Evolutionary conservation across 805 yeast genomes (phyloP), one percentile per base, ranked within the genome.

Genomic region (Myxozyma kluyveri): DNA sequence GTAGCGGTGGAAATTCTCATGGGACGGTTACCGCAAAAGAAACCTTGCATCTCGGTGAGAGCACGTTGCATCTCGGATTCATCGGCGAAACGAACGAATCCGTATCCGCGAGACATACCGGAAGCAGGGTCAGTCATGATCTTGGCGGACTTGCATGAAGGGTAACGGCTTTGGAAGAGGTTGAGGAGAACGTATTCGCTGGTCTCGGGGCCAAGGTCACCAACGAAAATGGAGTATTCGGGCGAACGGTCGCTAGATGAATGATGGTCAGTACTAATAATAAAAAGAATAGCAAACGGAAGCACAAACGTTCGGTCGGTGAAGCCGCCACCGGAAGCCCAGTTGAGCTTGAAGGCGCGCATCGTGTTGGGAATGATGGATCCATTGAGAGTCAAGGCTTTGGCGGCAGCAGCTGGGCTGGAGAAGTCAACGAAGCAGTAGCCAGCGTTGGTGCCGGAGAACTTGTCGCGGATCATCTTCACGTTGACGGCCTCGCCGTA

Each of bases 401-500:
- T 75, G 1, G 81, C 72, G 0, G 93, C 91, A 31, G 78, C 77
- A 18, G 77, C 77, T 47, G 75, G 72, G 46, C 74, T 73, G 24
- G 82, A 74, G 66, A 89, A 89, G 45, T 85, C 86, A 32, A 89
- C 79, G 68, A 89, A 89, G 66, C 96, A 86, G 68, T 88, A 90
- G 21, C 88, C 89, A 14, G 84, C 80, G 61, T 80, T 81, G 40
- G 72, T 67, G 31, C 60, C 72, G n/a, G 69, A 52, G 57, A 70
- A 72, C 61, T 77, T 81, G 67, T 86, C 93, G 61, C 81, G 79
- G 61, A 88, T 86, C 61, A 89, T 70, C 67, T 85, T 88, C 45
- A 88, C 81, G 17, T 63, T 83, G 69, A 72, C 73, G 21, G 72
- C 72, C 57, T 84, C 87, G n/a, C 93, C 88, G 10, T 83, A 69